These are phyloP conservation scores for Trichosporon faecale DNA, from an alignment of 1,284 basidiomycete species.

Conservation along the genomic window DNA sequence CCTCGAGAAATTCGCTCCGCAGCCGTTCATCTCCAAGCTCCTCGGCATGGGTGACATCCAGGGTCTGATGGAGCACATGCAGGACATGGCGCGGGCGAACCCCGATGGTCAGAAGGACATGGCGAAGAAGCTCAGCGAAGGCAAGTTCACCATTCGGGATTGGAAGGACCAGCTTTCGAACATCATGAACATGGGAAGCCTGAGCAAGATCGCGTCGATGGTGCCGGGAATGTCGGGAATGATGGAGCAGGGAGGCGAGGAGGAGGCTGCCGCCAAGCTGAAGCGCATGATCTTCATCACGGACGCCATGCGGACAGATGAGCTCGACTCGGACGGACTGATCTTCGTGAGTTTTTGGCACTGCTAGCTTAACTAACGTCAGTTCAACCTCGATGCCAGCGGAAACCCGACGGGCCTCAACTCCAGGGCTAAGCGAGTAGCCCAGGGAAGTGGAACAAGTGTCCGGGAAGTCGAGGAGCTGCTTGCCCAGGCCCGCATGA, in stretches of 20 bases:
- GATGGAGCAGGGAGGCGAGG: slow-evolving; percentile 85
- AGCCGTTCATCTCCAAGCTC: slow-evolving; percentile 96
- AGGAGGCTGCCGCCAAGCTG: slow-evolving; percentile 78
- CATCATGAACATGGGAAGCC: slow-evolving; percentile 98
- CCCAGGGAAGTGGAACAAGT: slow-evolving; percentile 89
- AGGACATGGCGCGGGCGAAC: slow-evolving; percentile 85
- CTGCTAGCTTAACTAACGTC: background rate
- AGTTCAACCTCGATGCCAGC: slow-evolving; percentile 67
- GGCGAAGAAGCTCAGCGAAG: slow-evolving; percentile 96
- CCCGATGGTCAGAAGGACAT: slow-evolving; percentile 97
- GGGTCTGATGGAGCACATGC: slow-evolving; percentile 96
- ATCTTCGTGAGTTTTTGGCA: slow-evolving; percentile 62
- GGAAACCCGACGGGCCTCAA: slow-evolving; percentile 78
- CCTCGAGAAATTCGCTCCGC: slow-evolving; percentile 90
- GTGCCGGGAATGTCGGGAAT: slow-evolving; percentile 93
- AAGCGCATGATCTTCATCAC: slow-evolving; percentile 99
- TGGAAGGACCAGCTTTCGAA: slow-evolving; percentile 97
- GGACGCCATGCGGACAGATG: slow-evolving; percentile 90
- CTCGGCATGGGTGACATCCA: slow-evolving; percentile 94
- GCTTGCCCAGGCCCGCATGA: slow-evolving; percentile 91
- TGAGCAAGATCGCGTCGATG: slow-evolving; percentile 98
- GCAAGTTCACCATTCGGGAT: slow-evolving; percentile 92
- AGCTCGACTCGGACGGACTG: slow-evolving; percentile 93
- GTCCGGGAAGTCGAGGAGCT: slow-evolving; percentile 96
- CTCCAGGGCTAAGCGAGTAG: slow-evolving; percentile 82